A percentile compares a stretch with the other conserved stretches of the same genome.
These are phyloP conservation scores for Sphaceloma murrayae DNA, from an alignment of 2,329 filamentous ascomycete species.

Conservation along the genomic window DNA sequence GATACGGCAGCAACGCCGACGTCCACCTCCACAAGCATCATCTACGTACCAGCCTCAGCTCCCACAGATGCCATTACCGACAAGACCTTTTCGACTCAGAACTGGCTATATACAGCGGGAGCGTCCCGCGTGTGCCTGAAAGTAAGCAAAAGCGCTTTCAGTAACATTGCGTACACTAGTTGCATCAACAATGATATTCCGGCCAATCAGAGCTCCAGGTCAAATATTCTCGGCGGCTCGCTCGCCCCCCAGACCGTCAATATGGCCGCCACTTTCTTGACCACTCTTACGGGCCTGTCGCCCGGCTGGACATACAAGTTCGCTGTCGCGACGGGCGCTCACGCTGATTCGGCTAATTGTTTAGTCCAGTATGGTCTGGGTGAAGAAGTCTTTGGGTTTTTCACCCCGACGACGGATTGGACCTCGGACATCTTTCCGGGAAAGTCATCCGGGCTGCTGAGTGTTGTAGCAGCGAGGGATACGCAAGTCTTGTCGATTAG, in stretches of 20 bases:
- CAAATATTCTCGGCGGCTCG: background rate
- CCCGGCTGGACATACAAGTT: background rate
- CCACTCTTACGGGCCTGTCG: background rate
- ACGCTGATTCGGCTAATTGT: background rate
- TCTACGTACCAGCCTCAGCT: background rate
- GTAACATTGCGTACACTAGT: background rate
- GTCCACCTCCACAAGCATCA: background rate
- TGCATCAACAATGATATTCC: background rate
- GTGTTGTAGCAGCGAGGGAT: background rate
- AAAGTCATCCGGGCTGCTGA: background rate
- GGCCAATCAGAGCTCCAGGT: background rate
- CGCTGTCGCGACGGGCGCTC: background rate
- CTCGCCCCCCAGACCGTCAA: background rate
- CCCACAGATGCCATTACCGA: background rate
- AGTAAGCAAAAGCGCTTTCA: background rate
- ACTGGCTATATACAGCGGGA: background rate
- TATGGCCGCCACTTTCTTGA: background rate
- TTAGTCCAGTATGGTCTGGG: background rate
- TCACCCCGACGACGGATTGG: background rate
- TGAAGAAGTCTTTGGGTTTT: background rate
- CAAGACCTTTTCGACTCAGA: background rate
- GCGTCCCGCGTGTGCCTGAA: background rate
- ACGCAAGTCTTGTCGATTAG: background rate
- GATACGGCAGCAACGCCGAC: background rate
- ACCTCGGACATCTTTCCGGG: background rate